phyloP scores from a whole-genome alignment of 2,329 filamentous ascomycete genomes.

The Tolypocladium tropicale region DNA sequence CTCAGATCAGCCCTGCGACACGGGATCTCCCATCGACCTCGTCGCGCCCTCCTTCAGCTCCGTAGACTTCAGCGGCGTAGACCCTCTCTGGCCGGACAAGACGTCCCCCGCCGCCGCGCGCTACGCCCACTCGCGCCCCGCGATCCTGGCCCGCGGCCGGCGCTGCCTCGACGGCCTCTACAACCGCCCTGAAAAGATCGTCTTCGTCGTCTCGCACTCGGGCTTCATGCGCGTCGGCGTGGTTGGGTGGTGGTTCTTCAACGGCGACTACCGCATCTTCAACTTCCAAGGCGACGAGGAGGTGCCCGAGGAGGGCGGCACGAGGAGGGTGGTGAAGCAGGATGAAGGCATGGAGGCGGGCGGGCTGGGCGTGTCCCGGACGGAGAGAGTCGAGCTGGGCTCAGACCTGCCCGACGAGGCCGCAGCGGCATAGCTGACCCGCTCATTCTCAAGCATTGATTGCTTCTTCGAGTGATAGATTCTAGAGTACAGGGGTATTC shows the following conservation, averaged over 20 bases:
- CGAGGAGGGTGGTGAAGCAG: slow-evolving; percentile 27
- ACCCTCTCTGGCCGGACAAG: slow-evolving; percentile 55
- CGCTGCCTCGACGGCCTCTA: slow-evolving; percentile 38
- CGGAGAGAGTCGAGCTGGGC: slow-evolving; percentile 26
- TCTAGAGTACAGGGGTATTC: not conserved
- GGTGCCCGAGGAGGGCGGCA: not conserved
- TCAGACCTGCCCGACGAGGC: slow-evolving; percentile 25
- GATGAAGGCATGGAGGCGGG: slow-evolving; percentile 28
- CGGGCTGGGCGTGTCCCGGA: slow-evolving; percentile 24
- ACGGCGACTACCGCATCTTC: slow-evolving; percentile 56
- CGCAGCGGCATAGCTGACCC: not conserved
- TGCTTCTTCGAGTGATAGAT: not conserved
- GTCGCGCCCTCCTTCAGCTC: slow-evolving; percentile 39
- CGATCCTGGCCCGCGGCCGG: slow-evolving; percentile 46
- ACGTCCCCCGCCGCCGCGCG: slow-evolving; percentile 29
- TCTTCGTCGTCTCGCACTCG: slow-evolving; percentile 56
- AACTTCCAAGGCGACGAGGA: slow-evolving; percentile 31
- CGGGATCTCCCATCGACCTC: slow-evolving; percentile 36
- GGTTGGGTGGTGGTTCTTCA: slow-evolving; percentile 44
- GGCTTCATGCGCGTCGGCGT: slow-evolving; percentile 51
- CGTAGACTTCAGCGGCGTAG: slow-evolving; percentile 46
- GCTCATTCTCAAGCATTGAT: not conserved
- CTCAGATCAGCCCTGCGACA: slow-evolving; percentile 49
- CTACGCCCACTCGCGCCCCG: slow-evolving; percentile 43
- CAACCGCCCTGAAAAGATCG: slow-evolving; percentile 45